Conservation (phyloP, 2,329 filamentous ascomycete genomes). For the Colletotrichum sp. region DNA sequence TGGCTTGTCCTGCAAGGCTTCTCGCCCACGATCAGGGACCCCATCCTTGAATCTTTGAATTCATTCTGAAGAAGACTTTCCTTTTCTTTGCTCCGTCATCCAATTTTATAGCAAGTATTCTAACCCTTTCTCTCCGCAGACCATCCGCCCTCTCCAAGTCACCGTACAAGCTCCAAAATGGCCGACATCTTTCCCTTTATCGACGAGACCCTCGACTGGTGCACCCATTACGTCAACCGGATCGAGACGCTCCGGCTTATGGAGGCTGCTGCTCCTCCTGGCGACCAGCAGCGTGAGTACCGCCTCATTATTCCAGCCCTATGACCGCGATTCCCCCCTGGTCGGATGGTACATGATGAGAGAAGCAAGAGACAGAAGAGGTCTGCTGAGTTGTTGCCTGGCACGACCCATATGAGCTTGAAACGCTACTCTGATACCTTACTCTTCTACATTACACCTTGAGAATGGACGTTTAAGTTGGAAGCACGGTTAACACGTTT, state of each 20-base stretch:
- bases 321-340: too few relatives aligned
- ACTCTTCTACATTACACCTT: fast-evolving
- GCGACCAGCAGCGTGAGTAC: neutral
- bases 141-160: neutral
- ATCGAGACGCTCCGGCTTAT: neutral
- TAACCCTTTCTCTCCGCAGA: too few relatives aligned
- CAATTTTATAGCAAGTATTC: too few relatives aligned
- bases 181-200: neutral
- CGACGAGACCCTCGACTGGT: neutral
- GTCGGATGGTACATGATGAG: neutral
- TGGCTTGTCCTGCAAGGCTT: too few relatives aligned
- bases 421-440: neutral
- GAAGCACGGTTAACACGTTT: fast-evolving
- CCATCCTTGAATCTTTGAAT: too few relatives aligned
- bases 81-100: too few relatives aligned
- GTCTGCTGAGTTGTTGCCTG: neutral
- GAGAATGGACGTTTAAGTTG: fast-evolving
- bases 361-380: neutral
- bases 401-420: neutral
- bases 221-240: neutral
- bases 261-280: neutral
- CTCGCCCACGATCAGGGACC: too few relatives aligned
- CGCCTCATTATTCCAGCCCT: too few relatives aligned
- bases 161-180: neutral
- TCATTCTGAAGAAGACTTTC: too few relatives aligned